Evolutionary conservation across 768 basidiomycete genomes (phyloP).

Genomic region (Holtermannia corniformis): DNA sequence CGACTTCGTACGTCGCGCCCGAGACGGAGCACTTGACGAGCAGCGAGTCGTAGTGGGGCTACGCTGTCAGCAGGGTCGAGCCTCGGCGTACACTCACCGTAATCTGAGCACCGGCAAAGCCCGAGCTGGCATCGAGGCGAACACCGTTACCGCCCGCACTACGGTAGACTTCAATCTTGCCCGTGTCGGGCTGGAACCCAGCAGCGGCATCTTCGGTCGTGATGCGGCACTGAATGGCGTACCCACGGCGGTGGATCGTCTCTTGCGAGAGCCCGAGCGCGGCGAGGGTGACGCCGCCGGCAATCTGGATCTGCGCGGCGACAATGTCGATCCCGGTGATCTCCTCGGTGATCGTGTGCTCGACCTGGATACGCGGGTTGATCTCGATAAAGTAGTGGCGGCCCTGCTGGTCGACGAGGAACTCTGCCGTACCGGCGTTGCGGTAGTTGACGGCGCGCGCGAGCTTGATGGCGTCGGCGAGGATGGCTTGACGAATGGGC

Average conservation of each 20-base stretch:
- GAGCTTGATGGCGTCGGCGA: constrained; percentile 84
- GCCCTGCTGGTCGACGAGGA: constrained; percentile 92
- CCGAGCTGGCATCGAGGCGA: constrained; percentile 89
- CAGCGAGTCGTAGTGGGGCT: constrained; percentile 97
- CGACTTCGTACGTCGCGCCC: constrained; percentile 97
- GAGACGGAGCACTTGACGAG: constrained; percentile 92
- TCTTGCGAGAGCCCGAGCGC: constrained; percentile 95
- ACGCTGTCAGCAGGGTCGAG: background rate
- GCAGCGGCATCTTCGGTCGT: constrained; percentile 93
- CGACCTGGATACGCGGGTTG: constrained; percentile 98
- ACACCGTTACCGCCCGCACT: constrained; percentile 98
- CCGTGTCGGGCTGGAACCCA: constrained; percentile 94
- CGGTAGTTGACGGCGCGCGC: constrained; percentile 88
- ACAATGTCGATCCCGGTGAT: constrained; percentile 99
- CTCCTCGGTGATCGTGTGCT: constrained; percentile 99
- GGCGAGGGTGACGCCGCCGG: constrained; percentile 91
- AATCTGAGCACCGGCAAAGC: constrained; percentile 97
- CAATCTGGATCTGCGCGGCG: constrained; percentile 98
- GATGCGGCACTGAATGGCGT: constrained; percentile 95
- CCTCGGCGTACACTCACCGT: constrained; percentile 52
- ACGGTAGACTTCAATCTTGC: constrained; percentile 98
- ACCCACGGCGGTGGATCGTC: constrained; percentile 88
- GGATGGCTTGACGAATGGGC: constrained; percentile 76
- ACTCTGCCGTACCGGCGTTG: constrained; percentile 97
- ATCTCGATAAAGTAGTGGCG: constrained; percentile 99